Percentiles rank a stretch among this genome's conserved stretches.
These are phyloP conservation scores for Termitomyces sp. DNA, from an alignment of 768 basidiomycete species.

Conservation along the genomic window DNA sequence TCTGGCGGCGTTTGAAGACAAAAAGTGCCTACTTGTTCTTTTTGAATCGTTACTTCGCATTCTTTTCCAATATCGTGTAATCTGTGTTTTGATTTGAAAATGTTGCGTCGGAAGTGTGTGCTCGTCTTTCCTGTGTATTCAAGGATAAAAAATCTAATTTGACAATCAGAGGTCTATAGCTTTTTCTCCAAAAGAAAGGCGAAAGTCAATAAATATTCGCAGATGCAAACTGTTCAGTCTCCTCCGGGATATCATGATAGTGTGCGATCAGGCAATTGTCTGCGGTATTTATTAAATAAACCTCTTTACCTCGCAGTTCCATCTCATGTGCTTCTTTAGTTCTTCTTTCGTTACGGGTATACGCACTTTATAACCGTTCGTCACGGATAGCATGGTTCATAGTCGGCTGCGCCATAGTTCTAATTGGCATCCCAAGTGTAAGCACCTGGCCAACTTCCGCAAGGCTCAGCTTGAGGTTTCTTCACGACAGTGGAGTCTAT, in stretches of 20 bases:
- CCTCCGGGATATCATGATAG: neutral
- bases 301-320: neutral
- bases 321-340: neutral
- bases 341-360: neutral
- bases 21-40: slow-evolving; percentile 5
- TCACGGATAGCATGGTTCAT: slow-evolving; percentile 1
- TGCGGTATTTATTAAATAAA: neutral
- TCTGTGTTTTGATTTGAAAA: neutral
- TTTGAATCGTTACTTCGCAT: slow-evolving; percentile 2
- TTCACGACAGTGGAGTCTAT: neutral
- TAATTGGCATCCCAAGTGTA: neutral
- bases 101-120: neutral
- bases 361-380: neutral
- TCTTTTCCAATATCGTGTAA: neutral
- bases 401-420: neutral
- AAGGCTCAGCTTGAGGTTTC: neutral
- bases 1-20: too few relatives aligned
- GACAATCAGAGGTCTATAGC: neutral
- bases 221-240: neutral
- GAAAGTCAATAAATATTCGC: neutral
- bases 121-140: neutral
- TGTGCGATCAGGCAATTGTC: neutral
- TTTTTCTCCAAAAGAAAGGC: neutral
- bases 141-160: neutral
- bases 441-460: neutral